Evolutionary conservation across 2,329 filamentous ascomycete genomes (phyloP).

Genomic region (Periconia digitata): DNA sequence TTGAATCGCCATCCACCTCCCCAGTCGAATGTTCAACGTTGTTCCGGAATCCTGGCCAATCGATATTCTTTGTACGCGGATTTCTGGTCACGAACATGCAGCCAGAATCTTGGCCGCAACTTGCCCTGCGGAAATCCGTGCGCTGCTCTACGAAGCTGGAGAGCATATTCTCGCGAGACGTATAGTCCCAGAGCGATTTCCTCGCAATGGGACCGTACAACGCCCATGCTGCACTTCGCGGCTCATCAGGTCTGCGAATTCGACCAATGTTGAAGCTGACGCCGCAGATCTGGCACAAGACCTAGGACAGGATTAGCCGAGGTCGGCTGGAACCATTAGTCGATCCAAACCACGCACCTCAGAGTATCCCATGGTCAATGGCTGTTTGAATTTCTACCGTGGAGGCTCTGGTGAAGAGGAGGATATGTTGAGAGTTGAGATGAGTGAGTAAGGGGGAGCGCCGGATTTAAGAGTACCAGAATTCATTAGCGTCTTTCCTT

Average conservation of each 20-base stretch:
- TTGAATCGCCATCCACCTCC: constrained; percentile 3
- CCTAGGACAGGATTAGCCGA: no score
- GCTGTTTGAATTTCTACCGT: neutral
- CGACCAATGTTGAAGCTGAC: constrained; percentile 13
- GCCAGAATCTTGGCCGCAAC: constrained; percentile 3
- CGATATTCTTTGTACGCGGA: neutral
- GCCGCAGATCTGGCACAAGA: constrained; percentile 6
- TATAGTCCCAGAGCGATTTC: neutral
- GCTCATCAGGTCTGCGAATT: constrained; percentile 4
- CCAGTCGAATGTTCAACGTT: neutral
- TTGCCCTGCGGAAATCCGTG: neutral
- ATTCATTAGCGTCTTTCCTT: neutral
- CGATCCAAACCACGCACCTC: neutral
- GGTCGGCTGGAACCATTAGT: no score
- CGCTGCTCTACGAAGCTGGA: neutral
- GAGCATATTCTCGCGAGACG: neutral
- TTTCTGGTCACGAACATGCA: constrained; percentile 3
- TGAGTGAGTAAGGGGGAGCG: neutral
- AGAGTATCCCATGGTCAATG: neutral
- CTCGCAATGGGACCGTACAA: neutral
- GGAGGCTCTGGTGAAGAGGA: neutral
- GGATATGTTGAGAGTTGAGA: neutral
- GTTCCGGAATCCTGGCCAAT: no score
- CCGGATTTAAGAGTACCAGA: no score
- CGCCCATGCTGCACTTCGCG: constrained; percentile 7